These are phyloP conservation scores for Pseudopithomyces chartarum DNA, from an alignment of 2,329 filamentous ascomycete species.

Conservation along the genomic window DNA sequence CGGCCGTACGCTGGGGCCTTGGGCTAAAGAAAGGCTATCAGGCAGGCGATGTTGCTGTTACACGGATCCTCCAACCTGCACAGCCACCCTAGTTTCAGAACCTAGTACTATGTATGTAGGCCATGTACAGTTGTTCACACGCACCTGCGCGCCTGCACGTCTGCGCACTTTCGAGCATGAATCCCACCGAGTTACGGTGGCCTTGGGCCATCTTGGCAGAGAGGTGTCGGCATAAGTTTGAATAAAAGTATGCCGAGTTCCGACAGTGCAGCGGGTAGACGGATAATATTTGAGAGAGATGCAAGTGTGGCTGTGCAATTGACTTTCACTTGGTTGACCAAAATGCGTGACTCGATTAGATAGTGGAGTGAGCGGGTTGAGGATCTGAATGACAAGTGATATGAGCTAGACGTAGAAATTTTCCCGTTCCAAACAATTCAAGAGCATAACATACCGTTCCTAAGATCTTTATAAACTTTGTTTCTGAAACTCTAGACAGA, in stretches of 20 bases:
- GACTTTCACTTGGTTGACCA: not conserved
- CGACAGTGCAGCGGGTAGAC: not conserved
- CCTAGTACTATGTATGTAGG: too few relatives aligned
- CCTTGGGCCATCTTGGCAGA: not conserved
- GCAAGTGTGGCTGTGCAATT: not conserved
- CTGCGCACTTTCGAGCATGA: not conserved
- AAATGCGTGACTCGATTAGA: not conserved
- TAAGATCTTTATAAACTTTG: too few relatives aligned
- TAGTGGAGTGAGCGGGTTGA: too few relatives aligned
- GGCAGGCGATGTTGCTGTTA: too few relatives aligned
- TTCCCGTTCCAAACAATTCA: too few relatives aligned
- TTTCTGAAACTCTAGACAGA: too few relatives aligned
- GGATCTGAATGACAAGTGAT: too few relatives aligned
- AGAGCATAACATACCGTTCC: too few relatives aligned
- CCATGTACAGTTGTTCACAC: not conserved
- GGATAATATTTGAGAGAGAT: not conserved
- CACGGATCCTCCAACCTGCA: not conserved
- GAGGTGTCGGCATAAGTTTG: not conserved
- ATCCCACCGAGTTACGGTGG: not conserved
- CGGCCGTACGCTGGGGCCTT: not conserved
- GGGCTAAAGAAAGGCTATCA: too few relatives aligned
- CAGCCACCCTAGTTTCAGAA: not conserved
- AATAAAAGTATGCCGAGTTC: not conserved
- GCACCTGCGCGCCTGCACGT: not conserved
- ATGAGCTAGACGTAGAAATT: too few relatives aligned